phyloP scores from a whole-genome alignment of 2,329 filamentous ascomycete genomes.

The Neoascochyta sp. region DNA sequence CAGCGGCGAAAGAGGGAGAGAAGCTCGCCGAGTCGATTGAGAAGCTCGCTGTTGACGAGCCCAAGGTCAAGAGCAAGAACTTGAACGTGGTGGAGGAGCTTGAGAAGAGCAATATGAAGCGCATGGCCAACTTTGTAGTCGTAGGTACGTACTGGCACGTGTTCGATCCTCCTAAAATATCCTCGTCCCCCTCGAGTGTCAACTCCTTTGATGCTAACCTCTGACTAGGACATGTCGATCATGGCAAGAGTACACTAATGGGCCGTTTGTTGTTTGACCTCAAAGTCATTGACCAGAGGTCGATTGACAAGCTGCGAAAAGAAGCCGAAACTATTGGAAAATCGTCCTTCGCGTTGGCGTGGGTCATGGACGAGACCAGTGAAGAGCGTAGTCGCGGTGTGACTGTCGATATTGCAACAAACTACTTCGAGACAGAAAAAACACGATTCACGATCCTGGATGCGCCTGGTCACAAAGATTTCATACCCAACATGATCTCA shows the following conservation, averaged over 20 bases:
- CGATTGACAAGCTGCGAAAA: conserved; percentile 80
- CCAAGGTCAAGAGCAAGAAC: conserved; percentile 66
- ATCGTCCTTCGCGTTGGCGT: conserved; percentile 90
- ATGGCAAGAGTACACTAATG: conserved; percentile 97
- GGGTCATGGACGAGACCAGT: conserved; percentile 89
- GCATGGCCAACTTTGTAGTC: conserved; percentile 84
- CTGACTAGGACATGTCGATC: conserved; percentile 82
- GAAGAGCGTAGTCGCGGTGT: conserved; percentile 89
- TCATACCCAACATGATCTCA: conserved; percentile 98
- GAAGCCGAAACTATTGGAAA: conserved; percentile 92
- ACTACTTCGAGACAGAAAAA: conserved; percentile 84
- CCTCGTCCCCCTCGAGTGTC: not conserved
- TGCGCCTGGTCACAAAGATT: conserved; percentile 90
- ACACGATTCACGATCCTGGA: conserved; percentile 92
- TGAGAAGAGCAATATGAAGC: conserved; percentile 70
- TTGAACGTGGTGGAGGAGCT: conserved; percentile 81
- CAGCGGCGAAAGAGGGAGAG: conserved; percentile 14
- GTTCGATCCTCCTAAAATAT: not conserved
- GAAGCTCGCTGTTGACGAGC: conserved; percentile 49
- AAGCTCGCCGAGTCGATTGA: conserved; percentile 48
- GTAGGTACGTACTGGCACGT: conserved; percentile 72
- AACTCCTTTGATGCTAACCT: no score
- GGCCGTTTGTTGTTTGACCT: conserved; percentile 87
- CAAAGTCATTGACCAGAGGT: conserved; percentile 80
- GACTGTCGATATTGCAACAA: conserved; percentile 94